Conservation (phyloP, 208 protist genomes). For the Strigomonas galati region DNA sequence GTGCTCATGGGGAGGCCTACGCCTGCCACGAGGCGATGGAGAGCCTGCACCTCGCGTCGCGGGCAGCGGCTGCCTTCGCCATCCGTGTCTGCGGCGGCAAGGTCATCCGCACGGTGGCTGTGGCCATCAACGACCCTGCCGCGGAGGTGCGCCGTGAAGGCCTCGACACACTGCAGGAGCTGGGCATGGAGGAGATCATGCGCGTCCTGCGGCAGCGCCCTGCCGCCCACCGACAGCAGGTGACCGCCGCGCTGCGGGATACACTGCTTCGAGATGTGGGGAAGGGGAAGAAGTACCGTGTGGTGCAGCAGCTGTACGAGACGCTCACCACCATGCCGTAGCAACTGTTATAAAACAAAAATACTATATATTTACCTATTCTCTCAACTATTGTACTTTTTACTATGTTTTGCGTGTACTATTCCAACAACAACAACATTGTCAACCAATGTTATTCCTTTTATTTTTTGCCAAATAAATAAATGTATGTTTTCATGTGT, state of each 20-base stretch:
- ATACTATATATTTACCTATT: no score
- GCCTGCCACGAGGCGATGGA: conserved; percentile 49
- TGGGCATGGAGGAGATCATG: conserved; percentile 33
- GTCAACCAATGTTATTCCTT: no score
- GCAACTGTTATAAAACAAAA: no score
- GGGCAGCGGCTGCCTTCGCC: conserved; percentile 54
- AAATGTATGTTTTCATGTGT: no score
- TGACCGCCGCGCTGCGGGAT: conserved; percentile 49
- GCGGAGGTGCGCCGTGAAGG: conserved; percentile 29
- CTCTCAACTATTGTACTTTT: no score
- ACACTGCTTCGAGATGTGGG: conserved; percentile 52
- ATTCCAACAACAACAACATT: no score
- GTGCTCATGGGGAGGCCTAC: conserved; percentile 57
- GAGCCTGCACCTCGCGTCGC: conserved; percentile 21
- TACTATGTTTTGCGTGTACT: no score
- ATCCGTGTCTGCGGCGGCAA: conserved; percentile 59
- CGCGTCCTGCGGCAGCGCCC: conserved; percentile 40
- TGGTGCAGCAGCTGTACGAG: conserved; percentile 4
- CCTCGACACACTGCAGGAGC: conserved; percentile 42
- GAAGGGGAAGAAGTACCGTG: conserved; percentile 38
- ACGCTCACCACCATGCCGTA: not conserved
- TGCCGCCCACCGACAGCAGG: conserved; percentile 37
- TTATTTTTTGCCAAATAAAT: no score
- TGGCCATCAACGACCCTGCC: conserved; percentile 67
- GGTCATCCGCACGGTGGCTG: conserved; percentile 45